Percentiles rank a stretch among this genome's conserved stretches.
phyloP scores from a whole-genome alignment of 2,329 filamentous ascomycete genomes.

The Tolypocladium paradoxum region DNA sequence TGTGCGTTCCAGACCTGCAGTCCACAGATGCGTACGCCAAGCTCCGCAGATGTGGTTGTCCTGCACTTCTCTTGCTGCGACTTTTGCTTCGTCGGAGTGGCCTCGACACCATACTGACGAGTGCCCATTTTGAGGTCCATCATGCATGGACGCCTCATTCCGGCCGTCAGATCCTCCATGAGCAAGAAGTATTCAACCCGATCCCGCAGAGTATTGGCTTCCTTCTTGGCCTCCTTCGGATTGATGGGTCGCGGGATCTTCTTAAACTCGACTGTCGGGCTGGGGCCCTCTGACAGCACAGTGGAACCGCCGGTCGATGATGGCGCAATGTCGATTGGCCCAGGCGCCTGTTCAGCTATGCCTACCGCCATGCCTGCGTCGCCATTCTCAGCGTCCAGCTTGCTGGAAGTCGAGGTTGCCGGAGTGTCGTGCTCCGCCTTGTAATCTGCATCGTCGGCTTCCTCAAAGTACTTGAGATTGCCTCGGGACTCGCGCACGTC shows the following conservation, averaged over 20 bases:
- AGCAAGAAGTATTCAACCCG: constrained; percentile 89
- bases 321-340: background rate
- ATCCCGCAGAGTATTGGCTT: constrained; percentile 53
- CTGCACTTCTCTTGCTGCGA: constrained; percentile 91
- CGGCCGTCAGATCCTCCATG: constrained; percentile 87
- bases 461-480: constrained; percentile 83
- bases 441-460: constrained; percentile 76
- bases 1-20: constrained; percentile 92
- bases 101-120: constrained; percentile 89
- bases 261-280: constrained; percentile 22
- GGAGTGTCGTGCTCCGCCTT: constrained; percentile 23
- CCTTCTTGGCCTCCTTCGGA: constrained; percentile 43
- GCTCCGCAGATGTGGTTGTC: constrained; percentile 78
- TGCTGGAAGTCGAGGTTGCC: background rate
- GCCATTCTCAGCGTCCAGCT: background rate
- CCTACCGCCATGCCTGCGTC: background rate
- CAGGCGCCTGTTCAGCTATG: background rate
- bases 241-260: constrained; percentile 54
- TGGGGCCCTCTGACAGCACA: constrained; percentile 23
- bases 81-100: constrained; percentile 79
- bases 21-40: constrained; percentile 89
- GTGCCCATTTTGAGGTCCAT: constrained; percentile 99
- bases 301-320: constrained; percentile 5
- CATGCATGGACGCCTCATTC: constrained; percentile 94
- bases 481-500: constrained; percentile 62